phyloP scores from a whole-genome alignment of 1,139 yeast species.

The Williopsis jadinii region DNA sequence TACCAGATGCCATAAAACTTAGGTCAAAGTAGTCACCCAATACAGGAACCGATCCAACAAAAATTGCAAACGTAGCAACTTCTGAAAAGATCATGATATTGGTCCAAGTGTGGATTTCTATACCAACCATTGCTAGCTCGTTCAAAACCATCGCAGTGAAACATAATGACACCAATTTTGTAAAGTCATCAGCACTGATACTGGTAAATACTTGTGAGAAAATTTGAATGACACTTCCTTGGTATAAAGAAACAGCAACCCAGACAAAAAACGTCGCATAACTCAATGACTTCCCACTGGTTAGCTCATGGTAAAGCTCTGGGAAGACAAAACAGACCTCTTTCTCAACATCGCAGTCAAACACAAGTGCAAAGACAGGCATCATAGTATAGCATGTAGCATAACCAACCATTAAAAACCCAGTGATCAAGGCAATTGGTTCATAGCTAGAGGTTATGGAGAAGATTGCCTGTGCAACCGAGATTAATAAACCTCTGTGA shows the following conservation, averaged over 20 bases:
- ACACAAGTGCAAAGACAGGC: constrained; percentile 89
- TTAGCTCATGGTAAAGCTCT: constrained; percentile 87
- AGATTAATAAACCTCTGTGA: constrained; percentile 89
- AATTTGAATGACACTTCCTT: constrained; percentile 78
- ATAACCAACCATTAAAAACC: constrained; percentile 98
- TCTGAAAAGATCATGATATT: constrained; percentile 69
- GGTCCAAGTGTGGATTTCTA: constrained; percentile 89
- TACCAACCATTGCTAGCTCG: constrained; percentile 89
- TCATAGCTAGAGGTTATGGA: constrained; percentile 83
- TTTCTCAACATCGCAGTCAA: constrained; percentile 89
- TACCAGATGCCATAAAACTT: constrained; percentile 46
- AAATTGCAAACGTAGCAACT: constrained; percentile 59
- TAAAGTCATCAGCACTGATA: constrained; percentile 45
- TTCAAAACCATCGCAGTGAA: constrained; percentile 76
- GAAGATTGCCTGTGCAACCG: constrained; percentile 94
- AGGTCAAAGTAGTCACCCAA: constrained; percentile 80
- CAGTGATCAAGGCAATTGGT: constrained; percentile 90
- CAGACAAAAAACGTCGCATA: constrained; percentile 86
- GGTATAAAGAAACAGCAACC: constrained; percentile 83
- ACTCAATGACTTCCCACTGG: constrained; percentile 80
- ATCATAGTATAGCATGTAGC: constrained; percentile 98
- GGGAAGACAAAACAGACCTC: constrained; percentile 87
- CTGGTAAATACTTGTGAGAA: constrained; percentile 73
- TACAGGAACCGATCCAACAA: constrained; percentile 72
- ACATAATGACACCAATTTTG: constrained; percentile 76